These are phyloP conservation scores for Trypanosomatidae sp. DNA, from an alignment of 208 protist species.

Conservation along the genomic window DNA sequence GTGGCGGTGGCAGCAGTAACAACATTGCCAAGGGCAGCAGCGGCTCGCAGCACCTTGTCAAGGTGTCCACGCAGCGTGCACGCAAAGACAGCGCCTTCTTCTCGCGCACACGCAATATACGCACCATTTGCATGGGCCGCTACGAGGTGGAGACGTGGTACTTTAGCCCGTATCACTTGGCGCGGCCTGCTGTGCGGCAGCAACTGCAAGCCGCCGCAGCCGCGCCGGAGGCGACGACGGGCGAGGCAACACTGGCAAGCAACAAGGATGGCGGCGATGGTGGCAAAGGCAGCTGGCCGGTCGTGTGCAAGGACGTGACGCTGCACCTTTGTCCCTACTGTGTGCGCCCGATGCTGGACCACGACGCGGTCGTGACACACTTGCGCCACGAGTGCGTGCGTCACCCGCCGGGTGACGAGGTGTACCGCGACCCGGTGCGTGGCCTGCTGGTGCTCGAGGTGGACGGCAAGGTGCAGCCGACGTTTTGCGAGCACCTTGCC, in stretches of 20 bases:
- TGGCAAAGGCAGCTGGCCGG: constrained; percentile 2
- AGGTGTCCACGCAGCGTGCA: constrained; percentile 51
- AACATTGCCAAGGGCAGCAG: constrained; percentile 37
- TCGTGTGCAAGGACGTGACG: constrained; percentile 32
- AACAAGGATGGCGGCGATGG: constrained; percentile 2
- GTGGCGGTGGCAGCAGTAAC: neutral
- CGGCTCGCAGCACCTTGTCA: constrained; percentile 22
- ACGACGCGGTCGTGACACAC: constrained; percentile 74
- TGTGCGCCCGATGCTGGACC: constrained; percentile 89
- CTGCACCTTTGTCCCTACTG: constrained; percentile 98
- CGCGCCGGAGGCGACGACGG: constrained; percentile 2
- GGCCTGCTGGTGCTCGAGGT: constrained; percentile 94
- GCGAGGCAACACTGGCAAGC: neutral
- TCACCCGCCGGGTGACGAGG: constrained; percentile 85
- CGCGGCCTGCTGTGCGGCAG: constrained; percentile 52
- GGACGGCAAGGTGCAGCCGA: constrained; percentile 93
- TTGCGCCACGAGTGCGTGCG: constrained; percentile 64
- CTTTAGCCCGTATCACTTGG: constrained; percentile 95
- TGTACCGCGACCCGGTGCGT: constrained; percentile 78
- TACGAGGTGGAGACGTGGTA: constrained; percentile 97
- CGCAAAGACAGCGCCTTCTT: constrained; percentile 83
- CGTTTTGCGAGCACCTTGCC: constrained; percentile 98
- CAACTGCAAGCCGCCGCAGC: constrained; percentile 12
- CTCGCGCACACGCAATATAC: constrained; percentile 93
- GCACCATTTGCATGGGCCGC: constrained; percentile 91